Evolutionary conservation across 2,329 filamentous ascomycete species (phyloP).

Genomic region (Ophiostoma perfectum): DNA sequence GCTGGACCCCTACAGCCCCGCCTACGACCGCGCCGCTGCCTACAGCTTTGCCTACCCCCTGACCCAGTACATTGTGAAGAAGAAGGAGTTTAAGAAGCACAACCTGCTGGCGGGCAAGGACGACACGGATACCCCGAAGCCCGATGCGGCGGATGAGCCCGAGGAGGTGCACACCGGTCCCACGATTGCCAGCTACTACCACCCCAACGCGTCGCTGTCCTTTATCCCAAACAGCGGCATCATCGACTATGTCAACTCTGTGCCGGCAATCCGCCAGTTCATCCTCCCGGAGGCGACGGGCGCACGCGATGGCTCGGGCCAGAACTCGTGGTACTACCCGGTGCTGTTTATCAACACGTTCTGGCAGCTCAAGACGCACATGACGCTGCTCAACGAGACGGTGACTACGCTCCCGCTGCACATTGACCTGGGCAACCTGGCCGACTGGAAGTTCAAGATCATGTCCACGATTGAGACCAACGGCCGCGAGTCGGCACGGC

Average conservation of each 20-base stretch:
- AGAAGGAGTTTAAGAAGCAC: constrained; percentile 80
- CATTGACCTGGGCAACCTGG: constrained; percentile 75
- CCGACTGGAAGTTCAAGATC: constrained; percentile 84
- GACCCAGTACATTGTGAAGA: constrained; percentile 86
- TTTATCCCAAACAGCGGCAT: constrained; percentile 76
- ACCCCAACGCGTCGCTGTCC: constrained; percentile 87
- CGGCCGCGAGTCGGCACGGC: constrained; percentile 73
- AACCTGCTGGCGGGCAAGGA: constrained; percentile 66
- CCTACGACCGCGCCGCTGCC: constrained; percentile 69
- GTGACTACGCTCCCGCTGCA: constrained; percentile 76
- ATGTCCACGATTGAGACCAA: constrained; percentile 81
- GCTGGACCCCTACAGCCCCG: constrained; percentile 66
- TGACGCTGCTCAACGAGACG: constrained; percentile 87
- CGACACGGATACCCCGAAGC: constrained; percentile 47
- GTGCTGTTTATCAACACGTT: constrained; percentile 92
- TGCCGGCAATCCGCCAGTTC: constrained; percentile 71
- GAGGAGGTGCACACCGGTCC: constrained; percentile 43
- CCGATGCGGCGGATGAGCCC: constrained; percentile 40
- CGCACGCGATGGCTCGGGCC: constrained; percentile 74
- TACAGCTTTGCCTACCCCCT: constrained; percentile 80
- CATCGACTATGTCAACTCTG: constrained; percentile 59
- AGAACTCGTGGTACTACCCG: constrained; percentile 91
- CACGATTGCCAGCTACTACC: constrained; percentile 81
- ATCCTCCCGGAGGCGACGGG: constrained; percentile 73
- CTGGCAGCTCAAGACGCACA: constrained; percentile 89